These are phyloP conservation scores for Tricladium varicosporioides DNA, from an alignment of 2,329 filamentous ascomycete genomes.

Conservation along the genomic window DNA sequence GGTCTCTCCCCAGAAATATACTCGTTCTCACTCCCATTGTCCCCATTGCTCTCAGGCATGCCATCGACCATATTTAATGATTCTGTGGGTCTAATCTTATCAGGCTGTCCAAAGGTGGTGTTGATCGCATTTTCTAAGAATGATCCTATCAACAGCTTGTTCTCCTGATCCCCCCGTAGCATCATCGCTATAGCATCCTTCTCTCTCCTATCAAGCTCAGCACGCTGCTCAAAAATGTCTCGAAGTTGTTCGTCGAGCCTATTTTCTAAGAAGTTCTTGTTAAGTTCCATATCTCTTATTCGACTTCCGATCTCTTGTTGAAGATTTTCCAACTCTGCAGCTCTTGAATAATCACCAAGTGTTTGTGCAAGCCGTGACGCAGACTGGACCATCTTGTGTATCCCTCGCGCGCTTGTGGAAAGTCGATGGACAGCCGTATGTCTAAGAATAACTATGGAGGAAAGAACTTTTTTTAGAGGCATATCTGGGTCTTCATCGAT, in stretches of 20 bases:
- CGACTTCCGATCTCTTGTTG: conserved; percentile 30
- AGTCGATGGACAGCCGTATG: conserved; percentile 37
- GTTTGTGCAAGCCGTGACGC: conserved; percentile 30
- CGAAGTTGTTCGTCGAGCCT: conserved; percentile 28
- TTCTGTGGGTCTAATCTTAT: too few species aligned
- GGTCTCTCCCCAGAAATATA: too few species aligned
- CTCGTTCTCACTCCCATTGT: too few species aligned
- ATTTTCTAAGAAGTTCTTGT: conserved; percentile 36
- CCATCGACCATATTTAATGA: too few species aligned
- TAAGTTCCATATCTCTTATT: conserved; percentile 35
- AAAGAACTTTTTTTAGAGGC: conserved; percentile 26
- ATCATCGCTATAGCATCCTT: conserved; percentile 29
- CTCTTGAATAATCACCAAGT: conserved; percentile 32
- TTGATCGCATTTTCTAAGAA: conserved; percentile 27
- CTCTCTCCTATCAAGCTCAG: conserved; percentile 38
- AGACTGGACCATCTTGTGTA: conserved; percentile 31
- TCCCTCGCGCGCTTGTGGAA: conserved; percentile 26
- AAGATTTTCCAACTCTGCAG: conserved; percentile 32
- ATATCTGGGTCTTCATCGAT: conserved; percentile 17
- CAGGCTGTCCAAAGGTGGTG: conserved; percentile 6
- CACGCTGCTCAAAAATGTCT: conserved; percentile 35
- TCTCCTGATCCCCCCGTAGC: conserved; percentile 31
- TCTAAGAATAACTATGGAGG: conserved; percentile 28
- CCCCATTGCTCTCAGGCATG: too few species aligned
- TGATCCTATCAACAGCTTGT: conserved; percentile 31